Evolutionary conservation across 2,329 filamentous ascomycete species (phyloP).

Genomic region (Xylogone sp.): DNA sequence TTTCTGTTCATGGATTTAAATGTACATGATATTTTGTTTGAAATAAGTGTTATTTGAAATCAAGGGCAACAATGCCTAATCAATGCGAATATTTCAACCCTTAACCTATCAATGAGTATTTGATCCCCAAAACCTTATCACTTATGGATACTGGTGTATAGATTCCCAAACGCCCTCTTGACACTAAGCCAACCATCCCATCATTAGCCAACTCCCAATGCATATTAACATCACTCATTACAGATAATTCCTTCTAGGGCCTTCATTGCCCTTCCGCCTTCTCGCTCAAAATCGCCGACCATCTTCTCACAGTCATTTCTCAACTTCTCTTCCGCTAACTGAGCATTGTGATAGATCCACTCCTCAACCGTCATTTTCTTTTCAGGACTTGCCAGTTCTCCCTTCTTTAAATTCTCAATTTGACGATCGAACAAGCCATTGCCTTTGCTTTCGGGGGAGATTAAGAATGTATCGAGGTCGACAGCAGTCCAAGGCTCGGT

Average conservation of each 20-base stretch:
- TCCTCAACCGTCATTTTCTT: conserved; percentile 90
- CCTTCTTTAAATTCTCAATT: conserved; percentile 49
- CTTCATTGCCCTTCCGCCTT: conserved; percentile 75
- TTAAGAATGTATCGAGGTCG: conserved; percentile 68
- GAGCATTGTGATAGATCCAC: conserved; percentile 83
- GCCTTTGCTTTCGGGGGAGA: conserved; percentile 34
- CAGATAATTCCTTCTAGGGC: conserved; percentile 66
- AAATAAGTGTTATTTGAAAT: not conserved
- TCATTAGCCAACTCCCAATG: not conserved
- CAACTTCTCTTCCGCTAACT: conserved; percentile 73
- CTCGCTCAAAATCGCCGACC: conserved; percentile 77
- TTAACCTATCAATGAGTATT: no score
- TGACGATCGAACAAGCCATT: conserved; percentile 29
- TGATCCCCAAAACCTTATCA: not conserved
- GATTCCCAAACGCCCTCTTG: not conserved
- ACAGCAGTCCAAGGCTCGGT: conserved; percentile 65
- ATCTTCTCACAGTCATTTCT: conserved; percentile 78
- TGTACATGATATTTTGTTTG: not conserved
- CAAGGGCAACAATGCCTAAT: not conserved
- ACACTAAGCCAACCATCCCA: not conserved
- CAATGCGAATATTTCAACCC: not conserved
- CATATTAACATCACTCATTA: conserved; percentile 9
- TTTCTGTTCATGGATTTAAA: not conserved
- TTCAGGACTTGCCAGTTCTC: conserved; percentile 68
- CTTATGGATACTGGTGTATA: not conserved